These are phyloP conservation scores for Suillus paluster DNA, from an alignment of 768 basidiomycete species.

Conservation along the genomic window DNA sequence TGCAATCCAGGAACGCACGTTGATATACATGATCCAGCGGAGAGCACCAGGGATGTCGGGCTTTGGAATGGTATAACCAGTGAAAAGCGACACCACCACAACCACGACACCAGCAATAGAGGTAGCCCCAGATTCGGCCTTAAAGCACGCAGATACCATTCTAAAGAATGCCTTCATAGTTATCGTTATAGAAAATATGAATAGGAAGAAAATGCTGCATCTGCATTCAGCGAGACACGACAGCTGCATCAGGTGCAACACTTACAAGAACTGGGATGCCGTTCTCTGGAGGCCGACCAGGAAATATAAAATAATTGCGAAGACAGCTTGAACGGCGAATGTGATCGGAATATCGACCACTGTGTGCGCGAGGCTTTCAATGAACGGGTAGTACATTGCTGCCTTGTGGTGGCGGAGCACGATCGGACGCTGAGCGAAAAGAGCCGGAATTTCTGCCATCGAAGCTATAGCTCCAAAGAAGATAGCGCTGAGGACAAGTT, in stretches of 20 bases:
- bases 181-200: slow-evolving; percentile 67
- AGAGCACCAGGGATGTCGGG: slow-evolving; percentile 71
- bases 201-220: slow-evolving; percentile 66
- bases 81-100: slow-evolving; percentile 58
- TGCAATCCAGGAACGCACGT: slow-evolving; percentile 39
- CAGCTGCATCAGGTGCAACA: slow-evolving; percentile 10
- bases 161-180: slow-evolving; percentile 88
- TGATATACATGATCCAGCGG: slow-evolving; percentile 68
- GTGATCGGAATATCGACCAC: slow-evolving; percentile 75
- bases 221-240: slow-evolving; percentile 23
- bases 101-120: slow-evolving; percentile 57
- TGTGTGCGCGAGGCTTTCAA: slow-evolving; percentile 62
- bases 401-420: slow-evolving; percentile 46
- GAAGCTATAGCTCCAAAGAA: slow-evolving; percentile 61
- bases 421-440: slow-evolving; percentile 50
- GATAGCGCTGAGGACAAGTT: slow-evolving; percentile 44
- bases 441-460: slow-evolving; percentile 62
- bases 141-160: slow-evolving; percentile 62
- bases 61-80: slow-evolving; percentile 63
- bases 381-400: slow-evolving; percentile 56
- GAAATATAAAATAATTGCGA: slow-evolving; percentile 72
- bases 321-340: slow-evolving; percentile 57
- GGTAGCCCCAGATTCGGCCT: slow-evolving; percentile 63
- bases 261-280: slow-evolving; percentile 70
- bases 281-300: slow-evolving; percentile 61